Conservation (phyloP, 805 yeast species). For the Starmerella cellae region DNA sequence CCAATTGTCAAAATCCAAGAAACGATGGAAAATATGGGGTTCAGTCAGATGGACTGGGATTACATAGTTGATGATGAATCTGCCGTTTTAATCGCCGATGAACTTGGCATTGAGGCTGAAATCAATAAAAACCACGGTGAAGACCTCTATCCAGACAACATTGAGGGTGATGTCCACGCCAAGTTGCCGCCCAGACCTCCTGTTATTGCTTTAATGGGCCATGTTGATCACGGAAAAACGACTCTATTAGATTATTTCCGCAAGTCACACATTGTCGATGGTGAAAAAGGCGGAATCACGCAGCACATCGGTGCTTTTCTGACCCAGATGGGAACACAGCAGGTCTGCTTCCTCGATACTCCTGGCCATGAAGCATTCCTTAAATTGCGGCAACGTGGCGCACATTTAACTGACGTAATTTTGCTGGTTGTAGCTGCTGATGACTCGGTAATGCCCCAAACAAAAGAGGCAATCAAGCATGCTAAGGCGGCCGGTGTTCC, state of each 20-base stretch:
- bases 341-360: conserved; percentile 83
- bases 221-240: conserved; percentile 97
- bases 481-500: conserved; percentile 72
- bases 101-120: conserved; percentile 55
- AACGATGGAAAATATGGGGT: conserved; percentile 57
- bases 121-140: conserved; percentile 46
- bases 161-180: conserved; percentile 33
- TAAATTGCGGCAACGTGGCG: conserved; percentile 94
- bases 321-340: conserved; percentile 62
- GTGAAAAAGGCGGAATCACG: conserved; percentile 92
- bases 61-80: conserved; percentile 77
- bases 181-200: conserved; percentile 65
- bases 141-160: conserved; percentile 40
- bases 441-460: conserved; percentile 96
- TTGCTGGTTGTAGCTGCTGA: conserved; percentile 92
- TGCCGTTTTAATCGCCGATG: conserved; percentile 77
- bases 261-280: conserved; percentile 66
- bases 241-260: conserved; percentile 79
- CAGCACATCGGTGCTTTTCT: conserved; percentile 97
- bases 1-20: conserved; percentile 47
- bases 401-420: conserved; percentile 82
- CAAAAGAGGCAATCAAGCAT: conserved; percentile 88
- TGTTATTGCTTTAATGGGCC: conserved; percentile 96
- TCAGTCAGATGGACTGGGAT: conserved; percentile 52
- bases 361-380: conserved; percentile 97